These are phyloP conservation scores for Lotmaria passim DNA, from an alignment of 208 protist species.

Conservation along the genomic window DNA sequence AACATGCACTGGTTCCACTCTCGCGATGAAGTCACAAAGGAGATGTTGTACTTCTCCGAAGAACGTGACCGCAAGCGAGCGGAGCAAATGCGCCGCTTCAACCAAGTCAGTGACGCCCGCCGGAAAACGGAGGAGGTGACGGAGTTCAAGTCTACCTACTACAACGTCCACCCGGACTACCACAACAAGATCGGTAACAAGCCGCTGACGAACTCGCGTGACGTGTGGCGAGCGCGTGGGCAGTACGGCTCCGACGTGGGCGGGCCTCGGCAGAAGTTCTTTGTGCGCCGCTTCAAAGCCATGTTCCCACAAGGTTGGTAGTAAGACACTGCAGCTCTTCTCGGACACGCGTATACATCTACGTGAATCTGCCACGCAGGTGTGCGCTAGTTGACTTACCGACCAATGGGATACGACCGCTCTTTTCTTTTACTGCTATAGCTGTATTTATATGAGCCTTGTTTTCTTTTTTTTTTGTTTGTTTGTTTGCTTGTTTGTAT, in stretches of 20 bases:
- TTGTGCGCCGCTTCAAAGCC: slow-evolving; percentile 87
- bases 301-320: slow-evolving; percentile 91
- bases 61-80: slow-evolving; percentile 63
- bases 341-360: no score
- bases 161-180: slow-evolving; percentile 90
- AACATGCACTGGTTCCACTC: slow-evolving; percentile 94
- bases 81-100: slow-evolving; percentile 60
- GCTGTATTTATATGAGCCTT: no score
- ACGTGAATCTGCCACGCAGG: no score
- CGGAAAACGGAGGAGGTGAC: slow-evolving; percentile 79
- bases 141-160: slow-evolving; percentile 87
- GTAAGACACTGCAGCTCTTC: neutral
- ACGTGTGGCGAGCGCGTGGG: slow-evolving; percentile 86
- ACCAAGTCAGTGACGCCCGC: slow-evolving; percentile 52
- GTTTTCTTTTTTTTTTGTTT: no score
- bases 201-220: slow-evolving; percentile 72
- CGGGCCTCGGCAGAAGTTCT: slow-evolving; percentile 88
- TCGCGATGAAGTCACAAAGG: slow-evolving; percentile 83
- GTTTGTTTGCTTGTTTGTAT: no score
- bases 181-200: slow-evolving; percentile 73
- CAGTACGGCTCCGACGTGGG: slow-evolving; percentile 88
- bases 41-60: slow-evolving; percentile 84
- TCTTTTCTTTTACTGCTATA: no score
- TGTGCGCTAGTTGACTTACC: no score
- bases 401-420: no score